Evolutionary conservation across 2,329 filamentous ascomycete species (phyloP), one percentile per base, ranked within the genome.

Genomic region (Amesomyces nigricolor): DNA sequence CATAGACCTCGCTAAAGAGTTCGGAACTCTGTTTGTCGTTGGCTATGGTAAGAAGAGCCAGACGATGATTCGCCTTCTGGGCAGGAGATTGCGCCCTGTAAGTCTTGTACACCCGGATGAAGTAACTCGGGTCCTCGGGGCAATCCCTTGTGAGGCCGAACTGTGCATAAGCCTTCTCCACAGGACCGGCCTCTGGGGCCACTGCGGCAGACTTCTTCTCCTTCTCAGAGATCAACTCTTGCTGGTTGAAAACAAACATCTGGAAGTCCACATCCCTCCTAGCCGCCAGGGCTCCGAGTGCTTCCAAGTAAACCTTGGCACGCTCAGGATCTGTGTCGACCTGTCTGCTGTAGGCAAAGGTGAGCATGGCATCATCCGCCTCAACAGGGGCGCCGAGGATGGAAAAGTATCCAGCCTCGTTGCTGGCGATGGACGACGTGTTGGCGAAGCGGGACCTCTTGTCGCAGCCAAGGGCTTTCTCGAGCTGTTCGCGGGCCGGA

Each of bases 41-140:
- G 11, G 60, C 67, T 38, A 71, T 68, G 26, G 61, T 50, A 6
- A 65, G 61, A 26, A 70, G 58, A 38, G 65, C 62, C 8, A 65
- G 61, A 5, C 68, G 65, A 42, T 65, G 64, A 8, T 54, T 52
- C 4, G 61, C 53, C 10, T 56, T 62, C 19, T 69, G 66, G 1
- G 61, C 63, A 2, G 66, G 63, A 8, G 63, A 66, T 32, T 63
- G 56, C 3, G 61, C 60, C 17, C 57, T 57, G 22, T 61, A 62
- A 4, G 59, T 60, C 19, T 49, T 47, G 51, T 65, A 69, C 10
- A 63, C 61, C 10, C 53, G 29, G 3, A 68, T 58, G 10, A 67
- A 51, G 26, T 63, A 61, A 6, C 50, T 46, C 16, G 64, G 56
- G 0, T 54, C 43, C 19, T 57, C 54, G 44, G 59, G 30, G 29